A percentile compares a stretch with the other conserved stretches of the same genome.
Evolutionary conservation across 1,139 yeast genomes (phyloP).

Genomic region (Geotrichum citri-aurantii): DNA sequence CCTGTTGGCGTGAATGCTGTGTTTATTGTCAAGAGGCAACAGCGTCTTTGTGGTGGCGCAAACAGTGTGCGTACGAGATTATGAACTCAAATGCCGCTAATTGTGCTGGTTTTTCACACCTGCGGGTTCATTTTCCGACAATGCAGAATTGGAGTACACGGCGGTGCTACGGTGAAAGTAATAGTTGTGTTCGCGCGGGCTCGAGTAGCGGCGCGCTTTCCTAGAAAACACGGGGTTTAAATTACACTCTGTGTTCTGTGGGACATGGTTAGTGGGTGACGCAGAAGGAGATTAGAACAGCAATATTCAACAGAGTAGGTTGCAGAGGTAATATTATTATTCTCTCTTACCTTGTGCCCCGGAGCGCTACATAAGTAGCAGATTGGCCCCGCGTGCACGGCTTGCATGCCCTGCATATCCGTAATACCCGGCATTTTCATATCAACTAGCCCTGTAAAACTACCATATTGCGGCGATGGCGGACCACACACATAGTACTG

Average conservation of each 20-base stretch:
- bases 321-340: constrained; percentile 38
- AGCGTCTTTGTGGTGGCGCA: neutral
- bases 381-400: constrained; percentile 16
- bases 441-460: neutral
- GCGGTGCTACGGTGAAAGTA: neutral
- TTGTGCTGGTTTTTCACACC: neutral
- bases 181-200: neutral
- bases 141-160: neutral
- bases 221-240: neutral
- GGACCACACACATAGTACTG: neutral
- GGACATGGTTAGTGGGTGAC: neutral
- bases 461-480: neutral
- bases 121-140: neutral
- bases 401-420: neutral
- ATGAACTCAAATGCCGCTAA: neutral
- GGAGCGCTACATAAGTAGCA: constrained; percentile 57
- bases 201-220: neutral
- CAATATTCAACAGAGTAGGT: neutral
- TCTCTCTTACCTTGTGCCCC: constrained; percentile 65
- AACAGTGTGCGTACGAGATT: neutral
- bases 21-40: neutral
- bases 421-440: neutral
- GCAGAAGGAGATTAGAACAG: neutral
- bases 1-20: neutral
- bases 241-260: constrained; percentile 3